Base-by-base conservation (phyloP, 768 basidiomycete species). In the Tylopilus sp. region DNA sequence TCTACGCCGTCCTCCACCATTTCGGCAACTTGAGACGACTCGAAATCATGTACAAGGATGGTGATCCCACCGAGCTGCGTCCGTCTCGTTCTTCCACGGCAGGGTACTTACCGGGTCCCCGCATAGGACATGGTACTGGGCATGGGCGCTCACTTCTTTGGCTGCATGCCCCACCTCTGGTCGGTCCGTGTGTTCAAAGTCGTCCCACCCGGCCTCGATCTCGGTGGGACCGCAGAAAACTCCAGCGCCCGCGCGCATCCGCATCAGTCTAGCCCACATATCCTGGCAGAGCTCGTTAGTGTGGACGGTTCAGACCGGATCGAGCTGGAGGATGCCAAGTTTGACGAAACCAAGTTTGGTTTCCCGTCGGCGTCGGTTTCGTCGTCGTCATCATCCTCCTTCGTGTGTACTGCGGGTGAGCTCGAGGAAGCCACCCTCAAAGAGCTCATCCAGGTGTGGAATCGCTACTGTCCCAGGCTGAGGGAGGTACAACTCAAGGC, bases 391-490 rank as follows among this genome's bases (percentile, higher is more conserved):
- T n/a, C n/a, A n/a, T n/a, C n/a, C n/a, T n/a, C n/a, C n/a, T n/a
- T n/a, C n/a, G n/a, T n/a, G n/a, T n/a, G n/a, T n/a, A n/a, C n/a
- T n/a, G n/a, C n/a, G n/a, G n/a, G n/a, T n/a, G n/a, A n/a, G n/a
- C n/a, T 14, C 7, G 72, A 73, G 36, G 63, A 59, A 7, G 33
- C 58, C 24, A 61, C 66, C 37, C 59, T 77, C 43, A 63, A 57
- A 25, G 72, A 74, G 31, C 65, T 73, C 17, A 67, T 78, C 33
- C 69, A 74, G 11, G 73, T 76, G 8, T 79, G 78, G 77, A 74
- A 72, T 48, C 69, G 70, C 40, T 72, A 71, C 36, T 76, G 77
- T 50, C 67, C 66, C 1, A 48, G 48, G 44, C 58, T 79, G 50
- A 66, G 70, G 22, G 70, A 73, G 62, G 71, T 79, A 14, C 77